Evolutionary conservation across 768 basidiomycete genomes (phyloP), one percentile per base, ranked within the genome.

Genomic region (Tylopilus rubrobrunneus): DNA sequence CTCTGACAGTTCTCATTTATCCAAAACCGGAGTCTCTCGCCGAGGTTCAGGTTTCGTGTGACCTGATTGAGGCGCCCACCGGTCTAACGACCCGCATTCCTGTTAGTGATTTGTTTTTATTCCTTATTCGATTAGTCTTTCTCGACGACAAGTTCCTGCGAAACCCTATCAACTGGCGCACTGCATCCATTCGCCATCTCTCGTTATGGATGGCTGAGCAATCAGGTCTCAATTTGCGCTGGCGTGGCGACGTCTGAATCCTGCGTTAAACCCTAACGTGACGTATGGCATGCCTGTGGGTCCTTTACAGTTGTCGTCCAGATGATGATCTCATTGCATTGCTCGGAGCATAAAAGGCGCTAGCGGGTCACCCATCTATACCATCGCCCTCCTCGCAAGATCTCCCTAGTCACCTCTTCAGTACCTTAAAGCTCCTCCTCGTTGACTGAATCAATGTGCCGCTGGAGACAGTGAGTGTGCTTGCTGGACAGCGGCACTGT

Each of bases 391-490:
- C 48, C 48, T 36, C 47, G 21, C 42, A 45, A n/a, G 23, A 9
- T 12, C 52, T n/a, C 47, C 53, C 27, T 55, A 34, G n/a, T 43
- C 48, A 23, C 56, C 45, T 51, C 42, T 51, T 55, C 50, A 37
- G 52, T 51, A 45, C 9, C 34, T 34, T 44, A 39, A 33, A 49
- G 2, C 44, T 31, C 39, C n/a, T 41, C 51, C 43, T 42, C 45
- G 14, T 39, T 28, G 28, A 15, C 37, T 41, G 5, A 29, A 25
- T 34, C 33, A 15, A 83, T 83, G 82, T 83, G 82, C 67, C 73
- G 72, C 62, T 74, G 70, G 63, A 78, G 82, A 71, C 79, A 76
- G 82, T 83, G 61, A 67, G 79, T 74, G 5, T 21, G 11, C 21
- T 21, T 6, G 11, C 25, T 39, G 19, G 5, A 10, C 15, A 3